These are phyloP conservation scores for Sparassis latifolia DNA, from an alignment of 1,284 basidiomycete species.

Conservation along the genomic window DNA sequence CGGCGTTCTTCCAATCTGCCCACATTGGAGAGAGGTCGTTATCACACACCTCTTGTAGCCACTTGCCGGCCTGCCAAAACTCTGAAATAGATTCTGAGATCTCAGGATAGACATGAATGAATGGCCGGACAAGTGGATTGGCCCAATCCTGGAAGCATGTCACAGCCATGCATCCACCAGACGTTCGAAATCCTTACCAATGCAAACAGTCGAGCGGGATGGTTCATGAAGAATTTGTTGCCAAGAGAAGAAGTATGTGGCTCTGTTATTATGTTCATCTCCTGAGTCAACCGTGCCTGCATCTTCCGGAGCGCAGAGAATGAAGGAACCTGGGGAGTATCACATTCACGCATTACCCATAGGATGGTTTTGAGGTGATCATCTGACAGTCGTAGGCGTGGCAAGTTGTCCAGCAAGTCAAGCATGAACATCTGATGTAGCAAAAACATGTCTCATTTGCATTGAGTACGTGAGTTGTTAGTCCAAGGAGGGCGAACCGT, in stretches of 20 bases:
- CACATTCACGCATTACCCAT: conserved; percentile 27
- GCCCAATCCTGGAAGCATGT: conserved; percentile 24
- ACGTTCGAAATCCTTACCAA: conserved; percentile 13
- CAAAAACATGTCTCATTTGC: background rate
- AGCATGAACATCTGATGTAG: conserved; percentile 26
- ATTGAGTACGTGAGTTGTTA: background rate
- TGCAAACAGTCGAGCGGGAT: conserved; percentile 16
- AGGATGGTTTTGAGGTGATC: conserved; percentile 27
- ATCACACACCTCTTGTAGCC: conserved; percentile 9
- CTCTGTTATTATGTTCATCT: conserved; percentile 10
- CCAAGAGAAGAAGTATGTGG: conserved; percentile 19
- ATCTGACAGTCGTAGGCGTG: conserved; percentile 26
- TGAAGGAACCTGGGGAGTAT: conserved; percentile 24
- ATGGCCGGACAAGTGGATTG: conserved; percentile 24
- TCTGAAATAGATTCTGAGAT: conserved; percentile 19
- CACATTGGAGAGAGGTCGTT: conserved; percentile 25
- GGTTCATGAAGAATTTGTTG: conserved; percentile 27
- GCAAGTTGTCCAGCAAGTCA: conserved; percentile 28
- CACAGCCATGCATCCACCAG: background rate
- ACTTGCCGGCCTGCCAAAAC: conserved; percentile 21
- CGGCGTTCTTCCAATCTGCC: conserved; percentile 19
- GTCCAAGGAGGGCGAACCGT: background rate
- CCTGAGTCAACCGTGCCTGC: conserved; percentile 15
- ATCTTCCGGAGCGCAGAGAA: conserved; percentile 20
- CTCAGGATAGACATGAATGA: conserved; percentile 27